Conservation (phyloP, 2,329 filamentous ascomycete genomes). For the Teratosphaeria epicoccoides region DNA sequence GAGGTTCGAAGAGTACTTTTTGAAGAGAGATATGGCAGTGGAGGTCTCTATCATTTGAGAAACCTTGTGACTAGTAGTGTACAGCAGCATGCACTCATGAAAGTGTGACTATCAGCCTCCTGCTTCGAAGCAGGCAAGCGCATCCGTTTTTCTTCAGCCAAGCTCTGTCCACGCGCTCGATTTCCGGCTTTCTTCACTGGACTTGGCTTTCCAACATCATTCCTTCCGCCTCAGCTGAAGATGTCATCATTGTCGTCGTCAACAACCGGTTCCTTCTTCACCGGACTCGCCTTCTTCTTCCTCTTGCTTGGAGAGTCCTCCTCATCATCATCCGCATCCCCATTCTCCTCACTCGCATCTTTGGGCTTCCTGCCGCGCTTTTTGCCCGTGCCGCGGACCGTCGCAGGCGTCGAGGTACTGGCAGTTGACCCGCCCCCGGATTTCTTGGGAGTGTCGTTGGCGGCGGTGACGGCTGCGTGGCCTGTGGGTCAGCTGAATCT, state of each 20-base stretch:
- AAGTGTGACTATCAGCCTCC: background rate
- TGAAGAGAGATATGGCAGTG: background rate
- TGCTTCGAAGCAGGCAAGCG: background rate
- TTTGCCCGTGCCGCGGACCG: constrained; percentile 2
- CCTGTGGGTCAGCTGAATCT: background rate
- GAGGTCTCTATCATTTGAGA: background rate
- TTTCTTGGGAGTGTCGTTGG: background rate
- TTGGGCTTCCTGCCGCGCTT: constrained; percentile 4
- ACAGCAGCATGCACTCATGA: background rate
- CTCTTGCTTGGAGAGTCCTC: constrained; percentile 1
- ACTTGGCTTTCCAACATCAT: background rate
- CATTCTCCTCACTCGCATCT: constrained; percentile 1
- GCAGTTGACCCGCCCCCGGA: background rate
- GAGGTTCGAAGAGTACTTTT: background rate
- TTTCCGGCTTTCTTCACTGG: background rate
- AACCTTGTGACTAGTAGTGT: background rate
- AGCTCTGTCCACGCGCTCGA: background rate
- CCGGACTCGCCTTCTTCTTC: constrained; percentile 1
- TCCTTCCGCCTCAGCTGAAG: background rate
- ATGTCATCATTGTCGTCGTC: background rate
- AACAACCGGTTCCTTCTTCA: background rate
- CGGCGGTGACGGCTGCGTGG: background rate
- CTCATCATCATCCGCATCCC: constrained; percentile 3
- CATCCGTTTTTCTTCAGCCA: background rate
- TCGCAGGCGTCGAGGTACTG: background rate